Conservation (phyloP, 192 early-diverging fungal species). For the Backusella mclennaniae region DNA sequence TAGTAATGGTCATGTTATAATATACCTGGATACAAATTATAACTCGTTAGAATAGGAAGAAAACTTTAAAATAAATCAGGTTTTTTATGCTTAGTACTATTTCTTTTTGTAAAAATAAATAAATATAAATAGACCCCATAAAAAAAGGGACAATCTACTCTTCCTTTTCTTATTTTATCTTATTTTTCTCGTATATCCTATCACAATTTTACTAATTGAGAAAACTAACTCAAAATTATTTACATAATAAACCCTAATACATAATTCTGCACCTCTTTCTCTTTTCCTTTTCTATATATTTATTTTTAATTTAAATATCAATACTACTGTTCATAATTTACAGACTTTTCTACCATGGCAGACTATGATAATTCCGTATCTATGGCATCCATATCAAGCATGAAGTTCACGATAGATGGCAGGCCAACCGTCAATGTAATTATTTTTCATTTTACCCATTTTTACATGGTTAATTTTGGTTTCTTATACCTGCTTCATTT, state of each 20-base stretch:
- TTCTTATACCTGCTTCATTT: neutral
- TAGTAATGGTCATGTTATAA: conserved; percentile 4
- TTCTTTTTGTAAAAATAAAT: neutral
- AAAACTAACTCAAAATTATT: neutral
- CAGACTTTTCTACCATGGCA: neutral
- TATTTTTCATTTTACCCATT: neutral
- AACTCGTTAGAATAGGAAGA: conserved; percentile 6
- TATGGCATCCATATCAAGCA: conserved; percentile 39
- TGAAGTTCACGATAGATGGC: conserved; percentile 56
- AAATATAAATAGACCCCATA: neutral
- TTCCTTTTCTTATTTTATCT: neutral
- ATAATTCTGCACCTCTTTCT: neutral
- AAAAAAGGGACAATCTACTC: neutral
- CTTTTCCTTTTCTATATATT: neutral
- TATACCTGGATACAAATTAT: conserved; percentile 1
- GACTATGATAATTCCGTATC: conserved; percentile 11
- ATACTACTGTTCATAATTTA: neutral
- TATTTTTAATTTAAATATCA: neutral
- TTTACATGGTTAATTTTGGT: neutral
- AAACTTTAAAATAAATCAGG: conserved; percentile 7
- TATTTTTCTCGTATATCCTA: neutral
- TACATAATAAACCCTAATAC: neutral
- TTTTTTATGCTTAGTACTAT: neutral
- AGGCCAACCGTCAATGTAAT: conserved; percentile 55
- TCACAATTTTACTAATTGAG: neutral